Evolutionary conservation across 768 basidiomycete species (phyloP), one percentile per base, ranked within the genome.

Genomic region (Exidia glandulosa): DNA sequence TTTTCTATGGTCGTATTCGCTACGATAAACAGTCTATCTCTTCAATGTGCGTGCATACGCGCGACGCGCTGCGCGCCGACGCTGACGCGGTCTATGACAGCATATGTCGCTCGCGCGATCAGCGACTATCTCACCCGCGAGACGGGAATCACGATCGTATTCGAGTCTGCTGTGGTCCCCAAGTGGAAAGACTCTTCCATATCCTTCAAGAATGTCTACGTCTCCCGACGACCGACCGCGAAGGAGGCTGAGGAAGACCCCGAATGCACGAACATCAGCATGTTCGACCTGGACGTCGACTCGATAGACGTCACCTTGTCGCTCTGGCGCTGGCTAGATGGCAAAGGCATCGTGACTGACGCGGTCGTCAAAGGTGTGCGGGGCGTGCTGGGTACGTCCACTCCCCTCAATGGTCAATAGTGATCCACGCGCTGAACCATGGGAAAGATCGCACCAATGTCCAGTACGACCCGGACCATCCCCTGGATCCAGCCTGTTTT

Each of bases 101-200:
- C 86, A 67, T 88, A 86, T 66, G 80, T 98, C 34, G 96, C 95
- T 10, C 81, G 84, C 33, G 84, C 83, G 6, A 87, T 98, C 55
- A 95, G 94, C 63, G 86, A 93, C 71, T 94, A 98, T 70, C 75
- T 99, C 60, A 98, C 96, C 4, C 79, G 87, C 0, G 89, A 94
- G 69, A 96, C 94, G 0, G 96, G 96, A 2, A 85, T 95, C 45
- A 94, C 86, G 14, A 86, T 99, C 65, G 89, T 95, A 58, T 97
- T 97, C 70, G 96, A 99, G 72, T 93, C 90, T 3, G 96, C 96
- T 32, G 94, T 98, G 66, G 94, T 98, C 10, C 95, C 96, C 2
- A 94, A 92, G 70, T 96, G 94, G 93, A 90, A 92, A 63, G 91
- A 94, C 66, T 94, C 93, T 10, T 86, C 88, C 14, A 87, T 99